Conservation (phyloP, 306 rosid genomes). For the Acmispon strigosus region DNA sequence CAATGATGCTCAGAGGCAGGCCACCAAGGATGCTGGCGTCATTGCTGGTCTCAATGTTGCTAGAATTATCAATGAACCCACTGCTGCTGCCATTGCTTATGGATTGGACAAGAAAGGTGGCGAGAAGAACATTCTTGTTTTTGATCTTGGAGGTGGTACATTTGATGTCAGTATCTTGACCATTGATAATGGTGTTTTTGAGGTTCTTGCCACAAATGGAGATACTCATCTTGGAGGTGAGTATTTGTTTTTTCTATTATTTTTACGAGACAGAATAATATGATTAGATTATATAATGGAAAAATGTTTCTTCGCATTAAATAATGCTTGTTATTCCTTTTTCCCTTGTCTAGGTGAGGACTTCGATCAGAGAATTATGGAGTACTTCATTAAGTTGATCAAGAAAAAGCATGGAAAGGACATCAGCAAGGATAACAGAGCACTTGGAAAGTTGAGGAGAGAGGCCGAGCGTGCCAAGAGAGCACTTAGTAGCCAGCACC, state of each 20-base stretch:
- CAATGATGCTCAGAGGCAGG: slow-evolving; percentile 99
- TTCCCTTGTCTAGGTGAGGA: slow-evolving; percentile 66
- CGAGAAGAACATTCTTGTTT: slow-evolving; percentile 97
- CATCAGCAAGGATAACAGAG: slow-evolving; percentile 96
- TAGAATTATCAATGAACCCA: slow-evolving; percentile 94
- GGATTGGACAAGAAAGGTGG: slow-evolving; percentile 99
- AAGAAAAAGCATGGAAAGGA: slow-evolving; percentile 95
- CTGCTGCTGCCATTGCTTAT: slow-evolving; percentile 96
- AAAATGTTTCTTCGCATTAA: background rate
- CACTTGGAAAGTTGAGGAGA: slow-evolving; percentile 93
- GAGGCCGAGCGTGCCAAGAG: slow-evolving; percentile 97
- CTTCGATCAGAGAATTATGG: slow-evolving; percentile 89
- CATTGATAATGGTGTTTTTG: slow-evolving; percentile 94
- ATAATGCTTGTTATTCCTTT: background rate
- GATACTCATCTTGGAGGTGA: slow-evolving; percentile 99
- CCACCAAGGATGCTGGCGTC: slow-evolving; percentile 97
- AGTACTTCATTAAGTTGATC: slow-evolving; percentile 94
- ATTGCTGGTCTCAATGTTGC: slow-evolving; percentile 97
- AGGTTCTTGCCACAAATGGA: slow-evolving; percentile 93
- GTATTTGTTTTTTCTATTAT: background rate
- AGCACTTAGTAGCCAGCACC: slow-evolving; percentile 99
- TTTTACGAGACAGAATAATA: background rate
- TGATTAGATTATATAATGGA: background rate
- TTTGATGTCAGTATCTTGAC: slow-evolving; percentile 98
- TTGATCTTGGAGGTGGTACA: slow-evolving; percentile 98